Conservation (phyloP, 495 filamentous ascomycete genomes). For the Cladorrhinum samala region DNA sequence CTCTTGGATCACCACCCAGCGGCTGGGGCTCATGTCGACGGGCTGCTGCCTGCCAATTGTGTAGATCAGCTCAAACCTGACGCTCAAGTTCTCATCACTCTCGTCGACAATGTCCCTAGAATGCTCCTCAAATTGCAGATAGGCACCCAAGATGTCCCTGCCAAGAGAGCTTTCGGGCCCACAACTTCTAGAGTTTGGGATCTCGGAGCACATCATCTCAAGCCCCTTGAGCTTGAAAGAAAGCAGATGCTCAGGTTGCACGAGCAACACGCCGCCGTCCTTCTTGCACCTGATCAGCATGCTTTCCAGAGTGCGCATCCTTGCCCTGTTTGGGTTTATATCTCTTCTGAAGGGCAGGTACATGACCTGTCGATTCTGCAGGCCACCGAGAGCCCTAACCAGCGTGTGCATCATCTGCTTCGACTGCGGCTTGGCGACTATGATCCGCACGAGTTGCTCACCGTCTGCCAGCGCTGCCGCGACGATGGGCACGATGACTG, state of each 20-base stretch:
- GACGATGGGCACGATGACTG: constrained; percentile 62
- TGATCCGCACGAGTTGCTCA: constrained; percentile 45
- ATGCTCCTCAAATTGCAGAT: constrained; percentile 35
- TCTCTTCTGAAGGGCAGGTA: constrained; percentile 58
- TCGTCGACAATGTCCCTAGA: constrained; percentile 58
- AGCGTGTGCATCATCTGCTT: constrained; percentile 61
- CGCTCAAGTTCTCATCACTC: constrained; percentile 59
- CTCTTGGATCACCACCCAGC: constrained; percentile 56
- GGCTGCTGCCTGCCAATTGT: constrained; percentile 53
- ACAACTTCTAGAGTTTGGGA: neutral
- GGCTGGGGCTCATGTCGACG: constrained; percentile 49
- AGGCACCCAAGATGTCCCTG: constrained; percentile 29
- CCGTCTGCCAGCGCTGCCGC: constrained; percentile 51
- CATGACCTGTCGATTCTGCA: constrained; percentile 53
- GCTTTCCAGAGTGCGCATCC: constrained; percentile 24
- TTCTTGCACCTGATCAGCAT: constrained; percentile 44
- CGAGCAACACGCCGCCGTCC: constrained; percentile 48
- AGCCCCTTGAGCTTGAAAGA: constrained; percentile 63
- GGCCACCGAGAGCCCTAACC: constrained; percentile 50
- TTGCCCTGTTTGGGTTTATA: constrained; percentile 24
- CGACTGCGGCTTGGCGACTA: constrained; percentile 58
- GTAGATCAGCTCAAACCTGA: constrained; percentile 60
- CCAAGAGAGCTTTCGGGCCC: constrained; percentile 15
- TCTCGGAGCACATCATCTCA: constrained; percentile 37
- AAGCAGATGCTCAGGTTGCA: constrained; percentile 64